A percentile compares a stretch with the other conserved stretches of the same genome.
These are phyloP conservation scores for Nicotiana attenuata DNA, from an alignment of 257 asterid species.

Conservation along the genomic window DNA sequence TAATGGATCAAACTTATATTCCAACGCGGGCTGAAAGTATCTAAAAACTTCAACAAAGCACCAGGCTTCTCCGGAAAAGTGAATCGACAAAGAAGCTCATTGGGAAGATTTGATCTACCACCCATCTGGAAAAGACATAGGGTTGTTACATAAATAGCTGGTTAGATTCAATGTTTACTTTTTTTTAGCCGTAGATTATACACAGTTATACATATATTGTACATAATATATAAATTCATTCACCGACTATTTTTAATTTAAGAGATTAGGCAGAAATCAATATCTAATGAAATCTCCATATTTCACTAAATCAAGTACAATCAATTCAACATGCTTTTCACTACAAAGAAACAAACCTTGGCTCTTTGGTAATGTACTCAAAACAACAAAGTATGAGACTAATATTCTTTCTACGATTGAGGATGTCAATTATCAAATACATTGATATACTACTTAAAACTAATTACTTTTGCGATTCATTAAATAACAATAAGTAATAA, in stretches of 20 bases:
- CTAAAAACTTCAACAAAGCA: constrained; percentile 70
- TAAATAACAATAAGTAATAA: neutral
- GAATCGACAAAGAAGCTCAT: constrained; percentile 87
- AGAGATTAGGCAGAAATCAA: neutral
- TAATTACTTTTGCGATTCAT: neutral
- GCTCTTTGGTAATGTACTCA: neutral
- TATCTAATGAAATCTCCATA: neutral
- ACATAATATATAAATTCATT: too few relatives aligned
- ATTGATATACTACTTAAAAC: neutral
- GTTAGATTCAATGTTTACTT: too few relatives aligned
- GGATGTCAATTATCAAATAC: neutral
- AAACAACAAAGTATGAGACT: neutral
- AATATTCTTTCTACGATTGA: neutral
- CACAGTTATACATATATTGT: too few relatives aligned
- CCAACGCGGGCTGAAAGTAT: constrained; percentile 83
- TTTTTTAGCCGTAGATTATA: too few relatives aligned
- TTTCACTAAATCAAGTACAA: neutral
- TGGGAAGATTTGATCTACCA: constrained; percentile 61
- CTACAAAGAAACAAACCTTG: neutral
- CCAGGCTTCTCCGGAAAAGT: constrained; percentile 85
- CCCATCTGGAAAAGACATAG: constrained; percentile 54
- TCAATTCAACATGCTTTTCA: neutral
- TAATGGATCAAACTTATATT: constrained; percentile 87
- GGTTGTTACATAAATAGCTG: too few relatives aligned
- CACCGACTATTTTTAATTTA: too few relatives aligned